Base-by-base conservation (phyloP, 1,284 basidiomycete genomes). In the Rhizoctonia solani region DNA sequence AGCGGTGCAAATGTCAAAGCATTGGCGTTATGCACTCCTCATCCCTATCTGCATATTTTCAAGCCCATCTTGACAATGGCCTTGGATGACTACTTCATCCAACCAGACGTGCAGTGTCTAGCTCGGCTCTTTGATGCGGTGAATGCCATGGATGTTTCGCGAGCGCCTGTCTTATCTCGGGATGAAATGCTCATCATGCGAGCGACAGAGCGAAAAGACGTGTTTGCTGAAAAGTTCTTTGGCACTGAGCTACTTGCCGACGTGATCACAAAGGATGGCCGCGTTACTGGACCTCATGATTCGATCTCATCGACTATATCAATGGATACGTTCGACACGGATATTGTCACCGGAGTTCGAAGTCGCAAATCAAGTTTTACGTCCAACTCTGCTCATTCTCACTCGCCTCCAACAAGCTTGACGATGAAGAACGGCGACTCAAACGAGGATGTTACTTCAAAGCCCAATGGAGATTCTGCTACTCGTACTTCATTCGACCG, bases 31-130 rank as follows among this genome's bases (percentile, higher is more conserved):
- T 97, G 93, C 74, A 96, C 95, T 0, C 87, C 90, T 27, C 90
- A 96, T 78, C 95, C 97, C 0, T 98, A 92, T 77, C 94, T 99
- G 69, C 93, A 98, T 73, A 93, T 98, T 74, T 99, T 97, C 86
- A 98, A 98, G 93, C 95, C 96, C 4, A 87, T 97, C 37, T 84
- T 99, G 3, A 81, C 98, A 0, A 88, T 98, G 73, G 96, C 96
- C 0, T 83, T 99, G 34, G 95, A 98, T 75, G 93, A 98, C 77
- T 99, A 98, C 79, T 95, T 97, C 77, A 81, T 84, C 41, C 84
- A 89, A 68, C 93, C 95, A 0, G 92, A 92, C 0, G 87, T 93
- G 74, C 91, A 93, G 72, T 92, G 92, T 73, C 85, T 98, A 13
- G 87, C 89, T 2, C 86, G 90, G 2, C 83, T 99, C 3, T 98